Conservation (phyloP, 1,139 yeast species). For the Debaryomyces fabryi region DNA sequence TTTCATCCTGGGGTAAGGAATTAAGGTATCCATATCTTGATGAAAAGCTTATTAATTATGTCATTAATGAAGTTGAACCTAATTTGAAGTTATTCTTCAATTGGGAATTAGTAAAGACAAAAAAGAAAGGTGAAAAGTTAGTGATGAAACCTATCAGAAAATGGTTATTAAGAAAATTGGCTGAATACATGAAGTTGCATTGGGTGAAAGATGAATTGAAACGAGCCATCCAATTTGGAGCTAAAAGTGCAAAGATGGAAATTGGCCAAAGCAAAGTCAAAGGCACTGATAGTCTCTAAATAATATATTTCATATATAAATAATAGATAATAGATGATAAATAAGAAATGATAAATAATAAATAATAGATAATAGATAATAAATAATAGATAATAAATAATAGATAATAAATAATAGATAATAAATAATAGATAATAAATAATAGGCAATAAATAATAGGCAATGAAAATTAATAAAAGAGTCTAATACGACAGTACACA, state of each 20-base stretch:
- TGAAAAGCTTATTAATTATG: conserved; percentile 56
- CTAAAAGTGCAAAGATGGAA: conserved; percentile 92
- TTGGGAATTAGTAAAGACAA: conserved; percentile 34
- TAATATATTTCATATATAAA: conserved; percentile 4
- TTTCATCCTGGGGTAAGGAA: conserved; percentile 86
- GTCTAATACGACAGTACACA: not conserved
- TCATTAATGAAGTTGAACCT: conserved; percentile 51
- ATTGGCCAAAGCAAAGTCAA: conserved; percentile 64
- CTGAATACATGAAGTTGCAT: conserved; percentile 50
- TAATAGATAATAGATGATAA: conserved; percentile 3
- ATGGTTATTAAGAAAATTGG: conserved; percentile 63
- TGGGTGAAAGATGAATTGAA: conserved; percentile 78
- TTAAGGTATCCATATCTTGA: conserved; percentile 88
- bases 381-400: not conserved
- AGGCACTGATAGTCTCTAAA: conserved; percentile 55
- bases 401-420: conserved; percentile 1
- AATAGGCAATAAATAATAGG: conserved; percentile 2
- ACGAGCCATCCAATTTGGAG: conserved; percentile 95
- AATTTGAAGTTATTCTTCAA: conserved; percentile 46
- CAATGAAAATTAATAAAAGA: not conserved
- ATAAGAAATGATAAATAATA: conserved; percentile 4
- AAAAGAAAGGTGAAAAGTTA: conserved; percentile 25
- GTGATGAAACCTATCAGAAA: conserved; percentile 52
- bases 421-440: conserved; percentile 5
- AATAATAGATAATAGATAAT: conserved; percentile 5